These are phyloP conservation scores for Peltaster fructicola DNA, from an alignment of 2,329 filamentous ascomycete species.

Conservation along the genomic window DNA sequence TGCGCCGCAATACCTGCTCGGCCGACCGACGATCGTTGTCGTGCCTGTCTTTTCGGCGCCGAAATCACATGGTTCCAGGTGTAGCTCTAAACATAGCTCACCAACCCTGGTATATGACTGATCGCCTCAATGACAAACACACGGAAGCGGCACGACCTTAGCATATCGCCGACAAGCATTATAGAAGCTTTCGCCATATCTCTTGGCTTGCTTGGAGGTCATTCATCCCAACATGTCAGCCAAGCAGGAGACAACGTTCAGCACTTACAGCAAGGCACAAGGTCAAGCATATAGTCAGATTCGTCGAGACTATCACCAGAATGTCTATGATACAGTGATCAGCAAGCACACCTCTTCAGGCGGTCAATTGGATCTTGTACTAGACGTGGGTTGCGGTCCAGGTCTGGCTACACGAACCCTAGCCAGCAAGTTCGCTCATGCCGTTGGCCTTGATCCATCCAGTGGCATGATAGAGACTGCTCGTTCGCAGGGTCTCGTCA, in stretches of 20 bases:
- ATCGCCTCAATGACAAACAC: too few relatives aligned
- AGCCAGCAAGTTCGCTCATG: constrained; percentile 28
- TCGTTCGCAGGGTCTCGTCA: constrained; percentile 1
- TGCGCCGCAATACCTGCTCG: too few relatives aligned
- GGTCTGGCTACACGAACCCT: constrained; percentile 32
- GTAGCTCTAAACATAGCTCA: too few relatives aligned
- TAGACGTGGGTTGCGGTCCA: constrained; percentile 42
- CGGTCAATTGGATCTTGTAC: constrained; percentile 26
- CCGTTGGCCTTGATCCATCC: constrained; percentile 34
- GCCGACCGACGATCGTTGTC: too few relatives aligned
- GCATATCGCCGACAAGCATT: too few relatives aligned
- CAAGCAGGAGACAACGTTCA: constrained; percentile 1
- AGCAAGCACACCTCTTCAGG: constrained; percentile 30
- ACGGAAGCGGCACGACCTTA: too few relatives aligned
- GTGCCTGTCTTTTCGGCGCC: too few relatives aligned
- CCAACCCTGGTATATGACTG: too few relatives aligned
- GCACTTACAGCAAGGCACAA: constrained; percentile 1
- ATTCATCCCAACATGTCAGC: too few relatives aligned
- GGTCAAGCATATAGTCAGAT: constrained; percentile 1
- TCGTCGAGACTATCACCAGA: constrained; percentile 23
- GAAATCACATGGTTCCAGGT: too few relatives aligned
- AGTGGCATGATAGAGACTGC: constrained; percentile 33
- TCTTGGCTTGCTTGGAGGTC: too few relatives aligned
- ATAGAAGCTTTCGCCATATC: too few relatives aligned
- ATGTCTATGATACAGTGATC: constrained; percentile 31